A percentile compares a stretch with the other conserved stretches of the same genome.
Conservation (phyloP, 495 filamentous ascomycete species). For the Penicillium paxilli region DNA sequence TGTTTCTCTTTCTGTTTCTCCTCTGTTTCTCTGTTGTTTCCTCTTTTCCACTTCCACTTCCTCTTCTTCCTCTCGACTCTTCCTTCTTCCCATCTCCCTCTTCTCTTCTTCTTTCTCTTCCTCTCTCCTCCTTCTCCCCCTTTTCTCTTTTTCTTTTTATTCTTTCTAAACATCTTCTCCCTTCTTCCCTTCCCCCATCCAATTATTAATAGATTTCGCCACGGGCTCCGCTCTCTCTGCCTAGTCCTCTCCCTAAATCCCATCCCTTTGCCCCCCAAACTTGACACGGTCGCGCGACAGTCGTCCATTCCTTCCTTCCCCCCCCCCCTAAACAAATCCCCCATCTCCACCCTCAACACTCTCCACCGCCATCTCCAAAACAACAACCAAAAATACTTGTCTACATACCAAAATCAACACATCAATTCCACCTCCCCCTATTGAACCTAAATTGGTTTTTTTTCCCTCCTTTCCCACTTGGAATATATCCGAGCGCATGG, state of each 20-base stretch:
- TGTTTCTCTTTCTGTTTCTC: neutral
- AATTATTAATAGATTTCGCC: constrained; percentile 22
- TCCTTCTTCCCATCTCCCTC: constrained; percentile 5
- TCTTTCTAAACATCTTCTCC: constrained; percentile 3
- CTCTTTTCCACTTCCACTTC: constrained; percentile 6
- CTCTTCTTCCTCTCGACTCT: constrained; percentile 5
- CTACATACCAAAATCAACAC: neutral
- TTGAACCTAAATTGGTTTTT: no score
- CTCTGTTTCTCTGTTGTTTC: constrained; percentile 8
- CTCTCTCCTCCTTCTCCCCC: constrained; percentile 2
- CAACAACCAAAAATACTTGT: neutral
- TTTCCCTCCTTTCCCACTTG: neutral
- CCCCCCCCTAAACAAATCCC: neutral
- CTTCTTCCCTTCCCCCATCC: constrained; percentile 2
- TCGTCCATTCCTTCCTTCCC: constrained; percentile 27
- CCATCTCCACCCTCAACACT: neutral
- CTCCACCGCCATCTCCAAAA: constrained; percentile 6
- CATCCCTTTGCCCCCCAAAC: constrained; percentile 2
- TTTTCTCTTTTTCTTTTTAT: constrained; percentile 5
- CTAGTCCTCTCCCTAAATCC: neutral
- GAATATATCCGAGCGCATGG: constrained; percentile 22
- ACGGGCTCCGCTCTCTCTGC: constrained; percentile 11
- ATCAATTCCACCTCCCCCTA: neutral
- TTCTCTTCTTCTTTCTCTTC: constrained; percentile 2
- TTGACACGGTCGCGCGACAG: constrained; percentile 27